phyloP scores from a whole-genome alignment of 2,329 filamentous ascomycete genomes.

The Cadophora luteo-olivacea region DNA sequence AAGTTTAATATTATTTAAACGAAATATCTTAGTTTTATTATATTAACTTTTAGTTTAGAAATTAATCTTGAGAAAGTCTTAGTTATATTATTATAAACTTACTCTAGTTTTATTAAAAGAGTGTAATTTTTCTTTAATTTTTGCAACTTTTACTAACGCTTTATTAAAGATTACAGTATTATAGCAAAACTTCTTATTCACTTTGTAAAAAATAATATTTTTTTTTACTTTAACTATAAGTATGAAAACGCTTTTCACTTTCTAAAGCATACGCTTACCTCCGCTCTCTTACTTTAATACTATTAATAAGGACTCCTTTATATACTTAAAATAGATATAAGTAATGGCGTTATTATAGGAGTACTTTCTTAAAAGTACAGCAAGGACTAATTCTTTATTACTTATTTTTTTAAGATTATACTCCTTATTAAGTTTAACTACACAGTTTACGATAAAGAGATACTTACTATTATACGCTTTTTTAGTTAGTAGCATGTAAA shows the following conservation, averaged over 20 bases:
- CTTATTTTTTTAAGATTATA: background rate
- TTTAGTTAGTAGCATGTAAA: background rate
- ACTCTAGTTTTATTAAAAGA: background rate
- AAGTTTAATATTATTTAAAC: background rate
- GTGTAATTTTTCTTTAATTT: background rate
- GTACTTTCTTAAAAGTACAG: background rate
- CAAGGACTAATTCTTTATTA: background rate
- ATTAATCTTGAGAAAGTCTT: background rate
- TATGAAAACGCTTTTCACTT: background rate
- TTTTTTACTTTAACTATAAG: background rate
- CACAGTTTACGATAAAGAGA: background rate
- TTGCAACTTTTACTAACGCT: background rate
- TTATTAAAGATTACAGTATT: background rate
- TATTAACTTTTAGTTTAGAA: background rate
- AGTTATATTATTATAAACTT: background rate
- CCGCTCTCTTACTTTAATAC: background rate
- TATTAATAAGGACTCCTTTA: background rate
- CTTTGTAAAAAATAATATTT: background rate
- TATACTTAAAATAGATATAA: background rate
- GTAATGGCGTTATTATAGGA: background rate
- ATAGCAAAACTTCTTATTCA: background rate
- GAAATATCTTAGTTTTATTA: background rate
- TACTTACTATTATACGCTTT: background rate
- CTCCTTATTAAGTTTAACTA: background rate
- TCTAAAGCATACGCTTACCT: background rate